Percentiles rank a stretch among this genome's conserved stretches.
phyloP scores from a whole-genome alignment of 192 early-diverging fungal species.

The Linnemannia schmuckeri region DNA sequence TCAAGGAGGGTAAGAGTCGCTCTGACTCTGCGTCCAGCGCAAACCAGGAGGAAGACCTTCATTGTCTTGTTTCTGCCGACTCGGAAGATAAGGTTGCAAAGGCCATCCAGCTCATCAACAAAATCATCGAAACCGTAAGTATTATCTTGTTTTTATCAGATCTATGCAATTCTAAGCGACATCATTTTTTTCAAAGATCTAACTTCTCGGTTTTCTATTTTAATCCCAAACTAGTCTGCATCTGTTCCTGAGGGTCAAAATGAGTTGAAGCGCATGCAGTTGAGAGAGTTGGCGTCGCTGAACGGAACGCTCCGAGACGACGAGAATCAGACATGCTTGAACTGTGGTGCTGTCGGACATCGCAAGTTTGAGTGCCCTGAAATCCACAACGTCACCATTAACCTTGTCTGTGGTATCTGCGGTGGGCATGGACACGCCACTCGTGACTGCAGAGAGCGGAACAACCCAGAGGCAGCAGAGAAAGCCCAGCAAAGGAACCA shows the following conservation, averaged over 20 bases:
- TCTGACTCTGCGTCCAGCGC: slow-evolving; percentile 63
- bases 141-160: neutral
- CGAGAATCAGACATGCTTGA: slow-evolving; percentile 93
- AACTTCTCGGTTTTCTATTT: neutral
- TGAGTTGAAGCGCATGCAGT: slow-evolving; percentile 93
- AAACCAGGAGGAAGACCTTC: slow-evolving; percentile 85
- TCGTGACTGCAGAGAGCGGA: slow-evolving; percentile 90
- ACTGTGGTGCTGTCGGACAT: slow-evolving; percentile 94
- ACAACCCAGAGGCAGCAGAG: slow-evolving; percentile 84
- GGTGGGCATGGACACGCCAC: slow-evolving; percentile 92
- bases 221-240: slow-evolving; percentile 66
- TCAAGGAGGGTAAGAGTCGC: slow-evolving; percentile 92
- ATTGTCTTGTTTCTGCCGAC: slow-evolving; percentile 93
- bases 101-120: slow-evolving; percentile 88
- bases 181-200: neutral
- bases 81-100: slow-evolving; percentile 88
- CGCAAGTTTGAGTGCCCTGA: slow-evolving; percentile 94
- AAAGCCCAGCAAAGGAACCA: slow-evolving; percentile 83
- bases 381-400: slow-evolving; percentile 85
- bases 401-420: slow-evolving; percentile 91
- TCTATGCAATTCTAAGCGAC: neutral
- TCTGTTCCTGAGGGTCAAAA: slow-evolving; percentile 96
- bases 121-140: slow-evolving; percentile 93
- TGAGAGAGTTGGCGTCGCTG: slow-evolving; percentile 93
- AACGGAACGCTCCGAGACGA: slow-evolving; percentile 98